Percentiles rank a stretch among this genome's conserved stretches.
Conservation (phyloP, 345 rosid species). For the Reutealis trisperma region DNA sequence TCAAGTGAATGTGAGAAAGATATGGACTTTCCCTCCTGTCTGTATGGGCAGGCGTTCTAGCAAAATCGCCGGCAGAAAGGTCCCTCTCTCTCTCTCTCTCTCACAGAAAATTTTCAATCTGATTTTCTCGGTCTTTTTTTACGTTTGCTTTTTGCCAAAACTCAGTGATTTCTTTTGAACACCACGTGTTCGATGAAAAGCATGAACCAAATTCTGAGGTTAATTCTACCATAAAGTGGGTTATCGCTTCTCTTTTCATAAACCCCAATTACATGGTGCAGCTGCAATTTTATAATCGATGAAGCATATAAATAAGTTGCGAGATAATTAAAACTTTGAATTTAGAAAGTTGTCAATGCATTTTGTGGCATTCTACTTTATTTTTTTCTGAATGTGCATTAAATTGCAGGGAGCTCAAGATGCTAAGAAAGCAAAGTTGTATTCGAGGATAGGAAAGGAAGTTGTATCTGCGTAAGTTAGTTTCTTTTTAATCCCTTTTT, state of each 20-base stretch:
- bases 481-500: constrained; percentile 8
- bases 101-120: neutral
- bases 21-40: constrained; percentile 65
- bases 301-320: neutral
- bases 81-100: constrained; percentile 14
- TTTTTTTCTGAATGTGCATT: constrained; percentile 23
- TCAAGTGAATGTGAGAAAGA: constrained; percentile 41
- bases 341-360: neutral
- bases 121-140: neutral
- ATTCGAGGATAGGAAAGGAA: constrained; percentile 81
- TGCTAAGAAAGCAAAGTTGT: constrained; percentile 80
- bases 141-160: neutral
- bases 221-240: neutral
- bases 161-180: neutral
- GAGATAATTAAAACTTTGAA: neutral
- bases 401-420: constrained; percentile 75
- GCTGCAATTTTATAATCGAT: neutral
- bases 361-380: constrained; percentile 3
- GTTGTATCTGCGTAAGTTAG: constrained; percentile 85
- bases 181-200: constrained; percentile 43
- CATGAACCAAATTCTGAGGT: constrained; percentile 5
- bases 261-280: neutral
- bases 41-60: constrained; percentile 89
- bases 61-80: constrained; percentile 93
- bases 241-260: neutral